A percentile compares a stretch with the other conserved stretches of the same genome.
These are phyloP conservation scores for Blastocystis sp. DNA, from an alignment of 352 stramenopile species.

Conservation along the genomic window DNA sequence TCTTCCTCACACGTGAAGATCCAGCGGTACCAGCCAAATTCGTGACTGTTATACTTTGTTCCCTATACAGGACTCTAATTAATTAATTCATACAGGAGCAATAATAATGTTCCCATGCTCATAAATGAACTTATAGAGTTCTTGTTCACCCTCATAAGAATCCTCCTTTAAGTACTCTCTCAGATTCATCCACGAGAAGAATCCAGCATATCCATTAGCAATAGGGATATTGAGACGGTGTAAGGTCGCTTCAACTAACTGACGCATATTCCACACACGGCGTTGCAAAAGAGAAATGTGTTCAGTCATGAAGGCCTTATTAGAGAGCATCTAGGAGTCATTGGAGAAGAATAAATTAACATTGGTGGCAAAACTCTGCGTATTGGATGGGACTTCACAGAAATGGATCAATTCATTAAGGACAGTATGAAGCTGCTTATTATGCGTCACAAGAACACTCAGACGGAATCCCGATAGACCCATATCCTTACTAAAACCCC, in stretches of 20 bases:
- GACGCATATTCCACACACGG: constrained; percentile 21
- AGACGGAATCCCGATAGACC: constrained; percentile 57
- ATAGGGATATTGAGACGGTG: constrained; percentile 26
- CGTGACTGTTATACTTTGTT: constrained; percentile 8
- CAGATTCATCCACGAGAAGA: constrained; percentile 62
- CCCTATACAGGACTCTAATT: background rate
- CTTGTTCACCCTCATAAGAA: constrained; percentile 56
- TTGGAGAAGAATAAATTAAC: background rate
- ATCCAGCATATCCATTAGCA: constrained; percentile 24
- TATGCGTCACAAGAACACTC: constrained; percentile 48
- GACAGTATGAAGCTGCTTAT: constrained; percentile 19
- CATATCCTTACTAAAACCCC: constrained; percentile 65
- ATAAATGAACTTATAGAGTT: constrained; percentile 65
- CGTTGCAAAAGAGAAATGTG: constrained; percentile 41
- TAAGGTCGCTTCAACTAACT: constrained; percentile 38
- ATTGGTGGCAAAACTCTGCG: constrained; percentile 53
- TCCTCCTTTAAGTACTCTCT: constrained; percentile 61
- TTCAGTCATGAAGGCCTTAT: constrained; percentile 38
- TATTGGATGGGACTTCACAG: constrained; percentile 33
- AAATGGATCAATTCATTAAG: constrained; percentile 59
- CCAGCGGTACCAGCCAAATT: constrained; percentile 52
- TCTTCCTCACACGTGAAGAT: constrained; percentile 66
- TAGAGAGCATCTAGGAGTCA: constrained; percentile 12
- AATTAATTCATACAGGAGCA: background rate
- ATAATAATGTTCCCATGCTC: constrained; percentile 65